Evolutionary conservation across 805 yeast species (phyloP).

Genomic region (Saturnispora galanensis): DNA sequence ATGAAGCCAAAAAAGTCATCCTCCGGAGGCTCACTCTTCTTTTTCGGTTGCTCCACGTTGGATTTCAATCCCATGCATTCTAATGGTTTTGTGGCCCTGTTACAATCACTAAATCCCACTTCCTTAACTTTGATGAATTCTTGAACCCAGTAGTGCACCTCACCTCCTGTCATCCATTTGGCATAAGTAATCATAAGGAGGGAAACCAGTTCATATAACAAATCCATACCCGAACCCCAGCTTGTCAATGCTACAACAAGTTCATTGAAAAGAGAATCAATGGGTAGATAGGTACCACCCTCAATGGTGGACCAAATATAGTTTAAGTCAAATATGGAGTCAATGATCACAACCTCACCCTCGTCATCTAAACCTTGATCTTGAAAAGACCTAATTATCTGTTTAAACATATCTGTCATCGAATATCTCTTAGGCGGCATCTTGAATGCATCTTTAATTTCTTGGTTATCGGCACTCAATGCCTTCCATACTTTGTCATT

Average conservation of each 20-base stretch:
- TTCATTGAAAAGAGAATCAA: slow-evolving; percentile 20
- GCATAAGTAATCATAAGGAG: slow-evolving; percentile 19
- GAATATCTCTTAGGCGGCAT: background rate
- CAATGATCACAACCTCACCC: background rate
- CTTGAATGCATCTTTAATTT: background rate
- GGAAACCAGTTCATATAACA: slow-evolving; percentile 18
- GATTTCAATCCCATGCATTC: slow-evolving; percentile 4
- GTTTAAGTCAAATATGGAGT: slow-evolving; percentile 17
- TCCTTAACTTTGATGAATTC: slow-evolving; percentile 16
- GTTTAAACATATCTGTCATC: slow-evolving; percentile 2
- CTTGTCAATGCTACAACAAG: slow-evolving; percentile 6
- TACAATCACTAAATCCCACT: slow-evolving; percentile 11
- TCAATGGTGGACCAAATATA: slow-evolving; percentile 11
- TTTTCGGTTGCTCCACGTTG: no score
- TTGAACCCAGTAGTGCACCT: slow-evolving; percentile 16
- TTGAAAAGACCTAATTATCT: background rate
- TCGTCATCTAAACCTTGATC: slow-evolving; percentile 1
- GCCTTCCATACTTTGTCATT: slow-evolving; percentile 12
- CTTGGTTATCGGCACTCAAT: background rate
- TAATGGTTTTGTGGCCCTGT: slow-evolving; percentile 13
- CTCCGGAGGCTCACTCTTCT: slow-evolving; percentile 16
- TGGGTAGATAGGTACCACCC: background rate
- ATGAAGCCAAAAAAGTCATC: slow-evolving; percentile 24
- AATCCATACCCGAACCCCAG: slow-evolving; percentile 5
- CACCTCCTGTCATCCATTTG: slow-evolving; percentile 14